These are phyloP conservation scores for Botrytis byssoidea DNA, from an alignment of 2,329 filamentous ascomycete species.

Conservation along the genomic window DNA sequence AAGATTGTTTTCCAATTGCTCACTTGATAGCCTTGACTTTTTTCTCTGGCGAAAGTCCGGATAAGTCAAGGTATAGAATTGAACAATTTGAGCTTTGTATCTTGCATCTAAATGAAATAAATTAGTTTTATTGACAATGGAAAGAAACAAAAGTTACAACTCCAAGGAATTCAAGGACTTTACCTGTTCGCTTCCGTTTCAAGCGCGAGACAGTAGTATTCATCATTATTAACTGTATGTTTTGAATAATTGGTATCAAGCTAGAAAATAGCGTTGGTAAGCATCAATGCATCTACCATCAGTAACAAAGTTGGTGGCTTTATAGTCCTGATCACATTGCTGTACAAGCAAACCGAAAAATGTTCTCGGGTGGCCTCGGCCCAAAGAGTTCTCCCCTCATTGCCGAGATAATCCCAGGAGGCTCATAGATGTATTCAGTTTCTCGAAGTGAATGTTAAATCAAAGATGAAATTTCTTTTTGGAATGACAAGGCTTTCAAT, in stretches of 20 bases:
- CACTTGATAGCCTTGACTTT: neutral
- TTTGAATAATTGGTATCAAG: neutral
- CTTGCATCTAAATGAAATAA: too few relatives aligned
- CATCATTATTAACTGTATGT: neutral
- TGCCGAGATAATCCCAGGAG: neutral
- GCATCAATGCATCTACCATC: neutral
- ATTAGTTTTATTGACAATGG: neutral
- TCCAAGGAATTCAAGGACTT: neutral
- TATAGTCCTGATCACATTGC: neutral
- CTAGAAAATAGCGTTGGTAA: neutral
- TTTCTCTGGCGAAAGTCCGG: neutral
- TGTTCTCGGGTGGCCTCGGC: neutral
- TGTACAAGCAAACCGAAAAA: neutral
- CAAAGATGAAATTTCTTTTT: neutral
- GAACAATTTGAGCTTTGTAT: neutral
- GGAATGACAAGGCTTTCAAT: neutral
- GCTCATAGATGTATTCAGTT: neutral
- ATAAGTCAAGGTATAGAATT: neutral
- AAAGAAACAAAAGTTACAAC: neutral
- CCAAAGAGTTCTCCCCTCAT: neutral
- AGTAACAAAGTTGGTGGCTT: neutral
- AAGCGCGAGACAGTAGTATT: neutral
- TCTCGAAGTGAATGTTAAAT: neutral
- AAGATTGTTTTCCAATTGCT: neutral
- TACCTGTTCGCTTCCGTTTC: neutral